Evolutionary conservation across 768 basidiomycete species (phyloP).

Genomic region (Xerocomellus amylosporus): DNA sequence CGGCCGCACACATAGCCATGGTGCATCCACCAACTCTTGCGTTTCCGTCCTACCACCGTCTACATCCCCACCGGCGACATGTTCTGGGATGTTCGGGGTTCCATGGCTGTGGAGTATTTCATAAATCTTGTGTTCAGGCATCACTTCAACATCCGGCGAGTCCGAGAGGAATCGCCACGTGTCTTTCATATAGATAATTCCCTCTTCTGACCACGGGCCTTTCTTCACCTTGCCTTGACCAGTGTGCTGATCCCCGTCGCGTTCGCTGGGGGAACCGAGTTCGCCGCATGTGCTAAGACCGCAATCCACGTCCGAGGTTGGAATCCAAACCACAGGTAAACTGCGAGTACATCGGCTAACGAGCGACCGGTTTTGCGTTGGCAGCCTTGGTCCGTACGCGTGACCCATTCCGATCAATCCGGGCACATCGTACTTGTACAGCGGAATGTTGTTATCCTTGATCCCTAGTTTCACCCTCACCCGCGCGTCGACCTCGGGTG

Average conservation of each 20-base stretch:
- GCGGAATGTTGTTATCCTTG: background rate
- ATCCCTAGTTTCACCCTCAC: background rate
- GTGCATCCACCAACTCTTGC: too few species aligned
- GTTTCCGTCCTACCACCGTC: background rate
- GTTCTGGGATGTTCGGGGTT: slow-evolving; percentile 1
- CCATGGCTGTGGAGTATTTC: background rate
- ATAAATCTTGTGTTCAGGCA: background rate
- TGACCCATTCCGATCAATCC: background rate
- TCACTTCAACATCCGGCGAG: background rate
- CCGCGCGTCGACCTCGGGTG: background rate
- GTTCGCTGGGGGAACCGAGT: too few species aligned
- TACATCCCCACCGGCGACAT: background rate
- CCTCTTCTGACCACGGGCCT: background rate
- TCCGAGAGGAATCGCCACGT: background rate
- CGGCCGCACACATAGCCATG: too few species aligned
- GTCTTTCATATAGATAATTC: slow-evolving; percentile 1
- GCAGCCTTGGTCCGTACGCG: background rate
- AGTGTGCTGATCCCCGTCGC: background rate
- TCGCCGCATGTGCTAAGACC: too few species aligned
- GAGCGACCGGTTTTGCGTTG: background rate
- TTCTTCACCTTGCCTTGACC: background rate
- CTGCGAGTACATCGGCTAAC: background rate
- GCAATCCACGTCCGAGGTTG: background rate
- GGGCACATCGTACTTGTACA: background rate
- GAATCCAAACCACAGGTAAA: slow-evolving; percentile 1